Evolutionary conservation across 345 rosid species (phyloP).

Genomic region (Eucalyptus caleyi): DNA sequence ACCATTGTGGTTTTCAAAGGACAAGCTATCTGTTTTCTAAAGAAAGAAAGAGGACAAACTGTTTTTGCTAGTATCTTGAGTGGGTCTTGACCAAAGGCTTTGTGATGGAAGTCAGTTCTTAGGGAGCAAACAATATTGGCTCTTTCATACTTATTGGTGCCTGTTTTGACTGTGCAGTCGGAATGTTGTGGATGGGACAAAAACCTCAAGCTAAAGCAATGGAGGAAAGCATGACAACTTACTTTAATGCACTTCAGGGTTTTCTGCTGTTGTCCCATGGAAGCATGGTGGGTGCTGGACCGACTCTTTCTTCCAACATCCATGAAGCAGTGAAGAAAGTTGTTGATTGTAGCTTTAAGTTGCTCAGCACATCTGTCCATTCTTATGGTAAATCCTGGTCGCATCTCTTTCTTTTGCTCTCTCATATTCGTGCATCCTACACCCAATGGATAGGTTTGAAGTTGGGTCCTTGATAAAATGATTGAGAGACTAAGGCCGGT

Average conservation of each 20-base stretch:
- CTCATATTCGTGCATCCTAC: not conserved
- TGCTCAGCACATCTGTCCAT: constrained; percentile 59
- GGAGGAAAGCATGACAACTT: constrained; percentile 56
- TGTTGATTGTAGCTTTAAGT: constrained; percentile 76
- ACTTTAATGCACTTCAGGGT: constrained; percentile 73
- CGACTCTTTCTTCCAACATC: constrained; percentile 62
- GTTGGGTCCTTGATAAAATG: not conserved
- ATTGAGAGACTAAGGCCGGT: not conserved
- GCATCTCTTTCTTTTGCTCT: not conserved
- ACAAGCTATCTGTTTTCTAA: not conserved
- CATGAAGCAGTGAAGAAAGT: constrained; percentile 54
- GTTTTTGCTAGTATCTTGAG: not conserved
- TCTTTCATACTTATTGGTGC: not conserved
- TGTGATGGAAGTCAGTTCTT: not conserved
- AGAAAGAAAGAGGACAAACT: not conserved
- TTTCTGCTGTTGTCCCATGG: constrained; percentile 71
- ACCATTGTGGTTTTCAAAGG: not conserved
- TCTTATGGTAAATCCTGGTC: constrained; percentile 34
- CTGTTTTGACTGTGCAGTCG: constrained; percentile 31
- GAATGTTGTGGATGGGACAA: constrained; percentile 89
- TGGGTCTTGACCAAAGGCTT: not conserved
- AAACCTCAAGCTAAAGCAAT: constrained; percentile 52
- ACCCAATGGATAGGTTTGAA: not conserved
- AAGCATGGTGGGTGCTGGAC: constrained; percentile 73
- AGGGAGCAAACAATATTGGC: not conserved